Percentiles rank a stretch among this genome's conserved stretches.
Evolutionary conservation across 371 early-diverging fungal genomes (phyloP).

Genomic region (Sporodiniella umbellata): DNA sequence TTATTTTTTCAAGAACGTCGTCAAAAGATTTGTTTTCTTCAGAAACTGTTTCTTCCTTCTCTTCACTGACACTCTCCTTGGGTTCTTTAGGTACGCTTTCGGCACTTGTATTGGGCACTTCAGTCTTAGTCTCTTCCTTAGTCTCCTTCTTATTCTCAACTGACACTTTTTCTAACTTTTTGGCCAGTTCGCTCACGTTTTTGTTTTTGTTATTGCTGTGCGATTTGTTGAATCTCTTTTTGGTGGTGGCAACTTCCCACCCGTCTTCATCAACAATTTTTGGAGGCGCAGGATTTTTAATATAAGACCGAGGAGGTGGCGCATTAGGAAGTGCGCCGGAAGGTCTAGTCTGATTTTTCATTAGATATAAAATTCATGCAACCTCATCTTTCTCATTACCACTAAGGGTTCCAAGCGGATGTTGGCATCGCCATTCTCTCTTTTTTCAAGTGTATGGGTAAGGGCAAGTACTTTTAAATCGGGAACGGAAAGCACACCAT

Average conservation of each 20-base stretch:
- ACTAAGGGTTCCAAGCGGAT: slow-evolving; percentile 62
- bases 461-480: slow-evolving; percentile 92
- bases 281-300: slow-evolving; percentile 8
- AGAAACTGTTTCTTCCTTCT: slow-evolving; percentile 30
- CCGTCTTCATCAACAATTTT: slow-evolving; percentile 49
- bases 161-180: slow-evolving; percentile 2
- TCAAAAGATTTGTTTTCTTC: slow-evolving; percentile 61
- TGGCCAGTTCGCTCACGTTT: slow-evolving; percentile 3
- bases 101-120: slow-evolving; percentile 12
- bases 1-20: slow-evolving; percentile 26
- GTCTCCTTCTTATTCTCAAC: slow-evolving; percentile 8
- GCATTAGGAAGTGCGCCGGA: slow-evolving; percentile 36
- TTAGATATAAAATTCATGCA: background rate
- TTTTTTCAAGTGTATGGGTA: slow-evolving; percentile 81
- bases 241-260: slow-evolving; percentile 39
- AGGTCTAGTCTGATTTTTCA: slow-evolving; percentile 25
- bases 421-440: slow-evolving; percentile 60
- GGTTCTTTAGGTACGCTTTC: slow-evolving; percentile 11
- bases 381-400: too few species aligned
- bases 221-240: slow-evolving; percentile 28
- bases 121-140: slow-evolving; percentile 19
- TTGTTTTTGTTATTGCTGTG: background rate
- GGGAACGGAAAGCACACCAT: slow-evolving; percentile 71
- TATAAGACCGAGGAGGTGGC: slow-evolving; percentile 32
- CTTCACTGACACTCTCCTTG: slow-evolving; percentile 9